These are phyloP conservation scores for Carpinus fangiana DNA, from an alignment of 306 rosid species.

Conservation along the genomic window DNA sequence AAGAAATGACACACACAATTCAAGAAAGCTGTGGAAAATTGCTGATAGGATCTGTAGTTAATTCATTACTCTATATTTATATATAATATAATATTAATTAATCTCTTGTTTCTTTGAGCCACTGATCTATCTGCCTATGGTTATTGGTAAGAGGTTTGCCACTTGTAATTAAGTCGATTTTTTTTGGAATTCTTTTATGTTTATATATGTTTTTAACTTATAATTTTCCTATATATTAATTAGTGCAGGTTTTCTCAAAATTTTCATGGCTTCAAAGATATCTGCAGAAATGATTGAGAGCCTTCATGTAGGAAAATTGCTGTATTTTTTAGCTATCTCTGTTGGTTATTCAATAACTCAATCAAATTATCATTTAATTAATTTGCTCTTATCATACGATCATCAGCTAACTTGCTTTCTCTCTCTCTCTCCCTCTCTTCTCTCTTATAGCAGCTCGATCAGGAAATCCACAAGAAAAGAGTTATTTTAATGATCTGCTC, in stretches of 20 bases:
- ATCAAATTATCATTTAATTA: too few relatives aligned
- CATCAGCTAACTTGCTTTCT: too few relatives aligned
- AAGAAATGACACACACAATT: slow-evolving; percentile 29
- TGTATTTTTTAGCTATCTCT: too few relatives aligned
- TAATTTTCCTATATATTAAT: background rate
- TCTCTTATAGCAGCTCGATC: background rate
- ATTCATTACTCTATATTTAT: too few relatives aligned
- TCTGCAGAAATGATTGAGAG: background rate
- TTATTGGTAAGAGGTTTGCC: background rate
- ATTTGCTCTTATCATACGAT: too few relatives aligned
- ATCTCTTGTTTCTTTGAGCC: too few relatives aligned
- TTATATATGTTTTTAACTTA: background rate
- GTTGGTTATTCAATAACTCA: too few relatives aligned
- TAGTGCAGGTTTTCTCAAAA: background rate
- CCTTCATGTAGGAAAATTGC: background rate
- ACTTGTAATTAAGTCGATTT: too few relatives aligned
- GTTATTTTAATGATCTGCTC: background rate
- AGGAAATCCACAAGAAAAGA: background rate
- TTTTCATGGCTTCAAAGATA: background rate
- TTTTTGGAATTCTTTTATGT: background rate
- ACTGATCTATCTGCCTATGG: too few relatives aligned
- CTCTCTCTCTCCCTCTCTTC: background rate
- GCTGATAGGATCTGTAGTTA: slow-evolving; percentile 39
- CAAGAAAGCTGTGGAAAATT: slow-evolving; percentile 57
- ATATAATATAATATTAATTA: too few relatives aligned